Evolutionary conservation across 2,329 filamentous ascomycete genomes (phyloP), one percentile per base, ranked within the genome.

Genomic region (Pseudofabraea citricarpa): DNA sequence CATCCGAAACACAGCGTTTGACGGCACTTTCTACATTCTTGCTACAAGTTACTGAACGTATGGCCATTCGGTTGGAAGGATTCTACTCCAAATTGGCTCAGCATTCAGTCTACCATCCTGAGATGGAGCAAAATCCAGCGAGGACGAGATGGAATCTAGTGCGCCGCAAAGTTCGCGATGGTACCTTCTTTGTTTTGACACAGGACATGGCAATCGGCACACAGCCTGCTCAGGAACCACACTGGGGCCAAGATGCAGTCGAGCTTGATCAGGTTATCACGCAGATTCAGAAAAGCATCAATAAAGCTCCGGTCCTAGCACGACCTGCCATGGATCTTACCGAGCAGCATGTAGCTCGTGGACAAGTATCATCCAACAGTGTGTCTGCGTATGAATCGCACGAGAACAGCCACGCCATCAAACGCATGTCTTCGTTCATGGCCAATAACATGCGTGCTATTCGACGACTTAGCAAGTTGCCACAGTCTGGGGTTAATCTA

Each of bases 111-210:
- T 75, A 76, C 48, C 67, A 68, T 9, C 73, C 74, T 0, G 69
- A 70, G 44, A 63, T 77, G 5, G 75, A 78, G 55, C 64, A 62
- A 18, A 77, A 75, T 50, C 74, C 74, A 0, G 74, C 74, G 0
- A 62, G 74, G 5, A 70, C 73, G 0, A 61, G 74, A 4, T 79
- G 75, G 74, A 66, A 70, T 15, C 65, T 75, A 2, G 62, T 78
- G 6, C 64, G 68, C 0, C 64, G 68, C 23, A 70, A 67, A 32
- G 64, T 77, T 12, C 61, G 63, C 4, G 73, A 78, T 37, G 73
- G 74, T 1, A 73, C 68, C 0, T 69, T 78, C 47, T 77, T 77
- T 50, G 58, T 75, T 2, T 60, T 77, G 15, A 61, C 72, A 0
- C 64, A 66, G 33, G 60, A 59, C 6, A 57, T 64, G 4, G 54